Conservation (phyloP, 495 filamentous ascomycete species). For the Neurospora sp. region DNA sequence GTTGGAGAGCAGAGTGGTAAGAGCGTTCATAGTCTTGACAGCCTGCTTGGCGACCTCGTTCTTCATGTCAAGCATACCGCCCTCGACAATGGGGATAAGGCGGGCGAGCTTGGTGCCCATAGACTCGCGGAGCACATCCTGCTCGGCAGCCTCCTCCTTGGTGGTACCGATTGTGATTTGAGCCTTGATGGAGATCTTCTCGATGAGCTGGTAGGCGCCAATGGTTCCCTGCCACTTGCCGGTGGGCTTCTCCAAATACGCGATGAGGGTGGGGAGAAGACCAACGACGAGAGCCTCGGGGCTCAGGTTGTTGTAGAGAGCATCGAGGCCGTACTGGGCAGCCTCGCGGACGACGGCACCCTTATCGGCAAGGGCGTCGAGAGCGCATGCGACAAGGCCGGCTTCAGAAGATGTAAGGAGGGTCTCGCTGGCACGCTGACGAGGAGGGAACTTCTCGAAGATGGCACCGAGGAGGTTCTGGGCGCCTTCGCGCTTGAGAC, state of each 20-base stretch:
- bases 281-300: slow-evolving; percentile 73
- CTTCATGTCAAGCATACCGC: slow-evolving; percentile 95
- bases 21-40: slow-evolving; percentile 76
- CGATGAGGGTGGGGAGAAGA: slow-evolving; percentile 60
- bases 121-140: slow-evolving; percentile 78
- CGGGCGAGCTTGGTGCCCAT: slow-evolving; percentile 88
- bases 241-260: slow-evolving; percentile 66
- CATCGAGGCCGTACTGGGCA: slow-evolving; percentile 89
- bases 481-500: slow-evolving; percentile 73
- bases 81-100: slow-evolving; percentile 85
- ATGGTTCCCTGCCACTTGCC: slow-evolving; percentile 96
- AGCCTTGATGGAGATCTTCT: slow-evolving; percentile 86
- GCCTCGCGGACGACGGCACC: slow-evolving; percentile 77
- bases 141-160: slow-evolving; percentile 69
- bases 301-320: slow-evolving; percentile 66
- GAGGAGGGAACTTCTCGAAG: slow-evolving; percentile 76
- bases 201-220: slow-evolving; percentile 70
- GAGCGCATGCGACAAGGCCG: slow-evolving; percentile 56
- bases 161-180: slow-evolving; percentile 69
- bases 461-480: slow-evolving; percentile 92
- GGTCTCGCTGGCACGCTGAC: slow-evolving; percentile 69
- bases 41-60: slow-evolving; percentile 81
- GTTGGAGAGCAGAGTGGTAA: slow-evolving; percentile 88
- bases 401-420: slow-evolving; percentile 72
- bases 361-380: slow-evolving; percentile 89